Evolutionary conservation across 305 asterid species (phyloP), one percentile per base, ranked within the genome.

Genomic region (Solanum hybrid): DNA sequence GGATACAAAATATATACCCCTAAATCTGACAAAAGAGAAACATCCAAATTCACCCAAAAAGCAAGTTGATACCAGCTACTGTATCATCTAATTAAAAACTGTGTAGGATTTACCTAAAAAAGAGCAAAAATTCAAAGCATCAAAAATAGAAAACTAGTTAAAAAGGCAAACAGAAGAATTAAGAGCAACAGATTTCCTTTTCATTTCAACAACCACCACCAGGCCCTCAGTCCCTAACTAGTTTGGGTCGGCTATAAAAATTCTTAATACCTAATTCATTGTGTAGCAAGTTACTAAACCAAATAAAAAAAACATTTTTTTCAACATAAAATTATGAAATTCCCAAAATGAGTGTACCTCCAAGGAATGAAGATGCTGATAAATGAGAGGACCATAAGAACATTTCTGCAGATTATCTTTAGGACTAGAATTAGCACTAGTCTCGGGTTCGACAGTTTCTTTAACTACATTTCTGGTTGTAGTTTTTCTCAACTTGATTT

Each of bases 361-460:
- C 89, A 95, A 37, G 39, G 92, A 92, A 78, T 92, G 98, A 22
- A 96, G 93, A 93, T 97, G 94, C 33, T 78, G 96, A 91, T 94
- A 95, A 10, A 97, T 92, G 38, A 95, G 93, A 77, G 97, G 93
- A 88, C 96, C 94, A 72, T 89, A 92, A 82, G 91, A 92, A 33
- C 45, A 65, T 89, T 91, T 93, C 32, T 61, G 93, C 45, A 91
- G 93, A 65, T 93, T 92, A 12, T 90, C 77, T 51, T 89, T 94
- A 24, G 94, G 92, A 90, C 93, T 90, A 90, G 13, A 90, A 76
- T 78, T 79, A 26, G 65, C 13, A 33, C 32, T 89, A 36, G 29
- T 33, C 51, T 39, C 89, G 17, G 87, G 11, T 11, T 75, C 22
- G 11, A 24, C 79, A 26, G 79, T 38, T 27, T 87, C 80, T 26